Conservation (phyloP, 192 early-diverging fungal species). For the Gigaspora rosea region DNA sequence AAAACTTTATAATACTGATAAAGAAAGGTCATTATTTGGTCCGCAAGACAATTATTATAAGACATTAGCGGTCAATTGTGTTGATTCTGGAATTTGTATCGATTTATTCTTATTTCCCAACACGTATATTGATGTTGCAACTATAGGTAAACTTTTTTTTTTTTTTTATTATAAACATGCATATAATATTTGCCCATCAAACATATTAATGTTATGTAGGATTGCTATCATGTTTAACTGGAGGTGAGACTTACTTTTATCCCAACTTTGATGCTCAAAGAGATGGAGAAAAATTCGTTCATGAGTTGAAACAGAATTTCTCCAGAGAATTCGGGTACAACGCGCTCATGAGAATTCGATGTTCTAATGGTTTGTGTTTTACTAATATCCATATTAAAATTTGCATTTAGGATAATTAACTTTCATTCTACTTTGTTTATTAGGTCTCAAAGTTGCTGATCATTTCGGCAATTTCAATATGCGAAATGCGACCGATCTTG, state of each 20-base stretch:
- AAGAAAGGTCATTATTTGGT: constrained; percentile 83
- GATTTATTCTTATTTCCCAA: constrained; percentile 91
- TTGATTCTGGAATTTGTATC: constrained; percentile 78
- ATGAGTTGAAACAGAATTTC: constrained; percentile 73
- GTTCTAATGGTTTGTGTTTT: constrained; percentile 71
- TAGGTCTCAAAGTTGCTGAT: constrained; percentile 76
- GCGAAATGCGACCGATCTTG: constrained; percentile 89
- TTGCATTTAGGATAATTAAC: neutral
- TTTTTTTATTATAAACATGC: too few relatives aligned
- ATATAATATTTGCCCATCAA: neutral
- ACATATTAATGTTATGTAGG: constrained; percentile 42
- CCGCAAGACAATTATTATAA: constrained; percentile 89
- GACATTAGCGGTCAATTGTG: constrained; percentile 80
- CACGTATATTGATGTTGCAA: constrained; percentile 89
- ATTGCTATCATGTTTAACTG: constrained; percentile 77
- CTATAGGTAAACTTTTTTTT: constrained; percentile 54
- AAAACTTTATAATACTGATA: constrained; percentile 89
- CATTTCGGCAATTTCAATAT: constrained; percentile 95
- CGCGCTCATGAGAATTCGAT: constrained; percentile 83
- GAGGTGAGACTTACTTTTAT: constrained; percentile 84
- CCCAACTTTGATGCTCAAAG: constrained; percentile 75
- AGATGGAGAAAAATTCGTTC: constrained; percentile 71
- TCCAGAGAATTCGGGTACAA: constrained; percentile 84
- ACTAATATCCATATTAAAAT: neutral
- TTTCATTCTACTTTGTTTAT: neutral